phyloP scores from a whole-genome alignment of 148 eudicot species.

The Agrostemma githago region DNA sequence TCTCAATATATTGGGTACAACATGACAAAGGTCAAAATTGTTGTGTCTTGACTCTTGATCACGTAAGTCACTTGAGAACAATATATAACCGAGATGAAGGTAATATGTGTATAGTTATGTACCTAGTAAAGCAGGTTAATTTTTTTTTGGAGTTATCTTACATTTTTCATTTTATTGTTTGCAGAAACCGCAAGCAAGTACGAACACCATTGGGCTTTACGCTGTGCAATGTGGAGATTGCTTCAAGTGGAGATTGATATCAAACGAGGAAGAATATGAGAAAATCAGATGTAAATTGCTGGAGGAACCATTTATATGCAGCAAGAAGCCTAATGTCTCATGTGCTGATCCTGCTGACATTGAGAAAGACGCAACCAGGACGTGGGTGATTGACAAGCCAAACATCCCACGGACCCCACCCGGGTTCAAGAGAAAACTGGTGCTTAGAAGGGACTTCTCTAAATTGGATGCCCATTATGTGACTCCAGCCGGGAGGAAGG shows the following conservation, averaged over 20 bases:
- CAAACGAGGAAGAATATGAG: conserved; percentile 62
- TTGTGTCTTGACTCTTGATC: not conserved
- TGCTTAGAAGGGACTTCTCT: conserved; percentile 62
- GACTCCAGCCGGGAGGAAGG: conserved; percentile 48
- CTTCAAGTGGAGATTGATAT: conserved; percentile 68
- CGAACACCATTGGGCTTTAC: conserved; percentile 34
- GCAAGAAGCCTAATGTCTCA: conserved; percentile 42
- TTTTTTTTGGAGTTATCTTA: not conserved
- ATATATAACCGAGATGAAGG: not conserved
- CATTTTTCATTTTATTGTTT: not conserved
- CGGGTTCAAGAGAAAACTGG: conserved; percentile 53
- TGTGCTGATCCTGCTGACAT: conserved; percentile 71
- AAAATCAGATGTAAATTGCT: conserved; percentile 49
- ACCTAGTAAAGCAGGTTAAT: not conserved
- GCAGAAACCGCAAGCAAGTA: conserved; percentile 29
- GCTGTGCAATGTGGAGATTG: conserved; percentile 74
- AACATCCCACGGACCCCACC: conserved; percentile 67
- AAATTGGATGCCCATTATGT: conserved; percentile 60
- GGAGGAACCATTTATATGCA: conserved; percentile 66
- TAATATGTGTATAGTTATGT: not conserved
- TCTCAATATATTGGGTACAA: too few species aligned
- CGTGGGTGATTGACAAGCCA: conserved; percentile 74
- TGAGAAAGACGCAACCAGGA: conserved; percentile 51
- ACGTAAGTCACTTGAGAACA: too few species aligned
- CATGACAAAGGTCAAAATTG: too few species aligned